Base-by-base conservation (phyloP, 2,329 filamentous ascomycete species). In the Paecilomyces fulvus region DNA sequence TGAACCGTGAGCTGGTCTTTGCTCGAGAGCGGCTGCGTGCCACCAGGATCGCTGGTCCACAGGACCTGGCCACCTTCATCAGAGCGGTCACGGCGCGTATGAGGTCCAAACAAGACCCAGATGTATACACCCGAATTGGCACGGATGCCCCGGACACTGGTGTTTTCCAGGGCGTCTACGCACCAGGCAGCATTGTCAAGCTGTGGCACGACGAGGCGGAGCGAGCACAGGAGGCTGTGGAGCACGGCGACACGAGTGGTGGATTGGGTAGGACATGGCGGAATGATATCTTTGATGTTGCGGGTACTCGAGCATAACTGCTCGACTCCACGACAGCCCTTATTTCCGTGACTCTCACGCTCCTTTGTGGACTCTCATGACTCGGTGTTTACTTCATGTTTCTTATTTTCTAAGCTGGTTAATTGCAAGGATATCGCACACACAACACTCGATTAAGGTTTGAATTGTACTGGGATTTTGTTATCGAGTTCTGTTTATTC, bases 111-210 rank as follows among this genome's bases (percentile, higher is more conserved):
- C 82, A 88, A 1, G 86, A 94, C 68, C 86, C 89, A 1, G 89
- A 95, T 69, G 64, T 95, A 0, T 87, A 94, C 61, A 79, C 86
- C 1, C 78, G 88, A 2, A 76, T 95, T 14, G 90, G 90, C 1
- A 75, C 95, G 9, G 80, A 82, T 49, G 77, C 82, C 28, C 82
- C 80, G 0, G 76, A 79, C 14, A 76, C 78, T 61, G 83, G 83
- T 30, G 79, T 92, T 0, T 97, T 97, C 77, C 84, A 85, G 63
- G 89, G 88, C 3, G 82, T 90, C 1, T 96, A 96, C 74, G 87
- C 92, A 0, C 92, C 92, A 0, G 92, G 90, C 0, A 96, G 91
- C 70, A 77, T 96, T 25, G 88, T 94, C 53, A 91, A 89, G 74
- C 73, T 95, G n/a, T 95, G 90, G 89, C 83, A 92, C 62, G 86